Evolutionary conservation across 306 rosid species (phyloP), one percentile per base, ranked within the genome.

Genomic region (Vigna hirtella): DNA sequence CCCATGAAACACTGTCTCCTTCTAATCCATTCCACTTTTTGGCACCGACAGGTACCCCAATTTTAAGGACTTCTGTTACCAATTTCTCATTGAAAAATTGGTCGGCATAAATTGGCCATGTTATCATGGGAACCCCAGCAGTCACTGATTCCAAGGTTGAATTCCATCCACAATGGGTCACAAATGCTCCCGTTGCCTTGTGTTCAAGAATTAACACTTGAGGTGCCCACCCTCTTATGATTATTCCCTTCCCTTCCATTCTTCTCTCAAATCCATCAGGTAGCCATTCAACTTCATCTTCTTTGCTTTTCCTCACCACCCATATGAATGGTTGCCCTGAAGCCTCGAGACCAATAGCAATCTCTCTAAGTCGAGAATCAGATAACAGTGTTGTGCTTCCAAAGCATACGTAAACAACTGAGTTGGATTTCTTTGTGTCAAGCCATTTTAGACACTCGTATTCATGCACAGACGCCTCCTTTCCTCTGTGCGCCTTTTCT

Each of bases 151-250:
- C 94, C 15, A 89, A 59, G 0, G 77, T 84, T 40, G 92, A 81
- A 55, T 89, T 89, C 91, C 90, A 83, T 15, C 90, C 89, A 66
- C 87, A 85, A 40, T 85, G 84, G 2, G 85, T 85, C 79, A 79
- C 81, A 74, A 86, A 83, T 0, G 76, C 88, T 14, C 87, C 91
- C 3, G 74, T 10, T 0, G 86, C 84, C 66, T 74, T 10, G 16
- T 87, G 87, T 13, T 74, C 79, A 6, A 87, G 76, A 57, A 87
- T 87, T 49, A 77, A 12, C 8, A 74, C 53, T 32, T 87, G 87
- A 1, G 91, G 87, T 3, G 82, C 85, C 89, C 92, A 88, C 8
- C 86, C 87, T 74, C 87, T 77, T 64, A 88, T 9, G 13, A 42
- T 42, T 42, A 42, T 0, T 42, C 47, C 47, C 47, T 42, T 42